Evolutionary conservation across 2,329 filamentous ascomycete genomes (phyloP), one percentile per base, ranked within the genome.

Genomic region (Pestalotiopsis sp.): DNA sequence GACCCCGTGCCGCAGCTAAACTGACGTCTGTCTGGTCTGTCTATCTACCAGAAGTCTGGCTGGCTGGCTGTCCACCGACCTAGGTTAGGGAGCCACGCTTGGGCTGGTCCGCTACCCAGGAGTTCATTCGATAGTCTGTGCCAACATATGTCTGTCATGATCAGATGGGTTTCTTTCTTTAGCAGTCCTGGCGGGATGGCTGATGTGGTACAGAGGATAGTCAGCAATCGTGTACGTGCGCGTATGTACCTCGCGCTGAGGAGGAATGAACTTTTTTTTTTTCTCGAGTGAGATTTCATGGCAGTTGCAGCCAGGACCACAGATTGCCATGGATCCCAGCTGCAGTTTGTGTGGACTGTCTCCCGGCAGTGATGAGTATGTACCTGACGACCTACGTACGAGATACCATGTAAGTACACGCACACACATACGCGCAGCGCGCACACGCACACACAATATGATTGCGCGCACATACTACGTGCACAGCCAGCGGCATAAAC

Each of bases 1-100:
- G 68, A 45, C 52, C 45, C 58, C 57, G 36, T 69, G 65, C 68
- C 68, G 68, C 64, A 65, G 49, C 38, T 66, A 66, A 65, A 66
- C 64, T 52, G 67, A 63, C 65, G n/a, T 69, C 68, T 69, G 67
- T 45, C 68, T 65, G 56, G 23, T 38, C 45, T 49, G 45, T n/a
- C 45, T 52, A 5, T n/a, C 17, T 23, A n/a, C 17, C 20, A n/a
- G 45, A n/a, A 52, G 45, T 52, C 17, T 17, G 17, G 17, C 17
- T 52, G n/a, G n/a, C 20, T 20, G 17, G n/a, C 45, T 52, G 45
- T 20, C 45, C 23, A 52, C 45, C 41, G n/a, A n/a, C 31, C 31
- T 36, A 36, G 31, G 6, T 36, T 2, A 36, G 31, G 31, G 6
- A 36, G 31, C 31, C 31, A 36, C 7, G 31, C 31, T 36, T 36